Conservation (phyloP, 208 protist genomes). For the Balamuthia mandrillaris region DNA sequence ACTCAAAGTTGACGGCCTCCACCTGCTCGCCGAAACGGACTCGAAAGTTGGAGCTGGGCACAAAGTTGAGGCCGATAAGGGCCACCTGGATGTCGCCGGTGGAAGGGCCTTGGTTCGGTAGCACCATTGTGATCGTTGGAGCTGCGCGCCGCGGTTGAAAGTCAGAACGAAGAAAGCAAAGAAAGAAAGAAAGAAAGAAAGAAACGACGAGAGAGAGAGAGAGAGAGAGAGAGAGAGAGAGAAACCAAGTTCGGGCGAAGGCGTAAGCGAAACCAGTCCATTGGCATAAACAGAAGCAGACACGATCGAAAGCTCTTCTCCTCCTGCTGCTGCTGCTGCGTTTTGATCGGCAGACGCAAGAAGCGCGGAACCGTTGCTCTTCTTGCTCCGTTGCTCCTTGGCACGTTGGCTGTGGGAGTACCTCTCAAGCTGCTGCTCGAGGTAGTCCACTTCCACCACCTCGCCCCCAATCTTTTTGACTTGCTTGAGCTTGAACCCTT, state of each 20-base stretch:
- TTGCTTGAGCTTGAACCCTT: slow-evolving; percentile 1
- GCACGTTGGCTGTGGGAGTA: background rate
- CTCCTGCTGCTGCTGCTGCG: background rate
- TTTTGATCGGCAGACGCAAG: background rate
- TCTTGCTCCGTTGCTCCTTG: no score
- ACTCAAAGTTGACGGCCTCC: slow-evolving; percentile 46
- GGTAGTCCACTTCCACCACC: background rate
- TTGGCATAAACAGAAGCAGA: background rate
- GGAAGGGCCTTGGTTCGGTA: slow-evolving; percentile 17
- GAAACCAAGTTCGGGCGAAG: background rate
- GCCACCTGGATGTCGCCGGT: slow-evolving; percentile 51
- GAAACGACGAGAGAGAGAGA: background rate
- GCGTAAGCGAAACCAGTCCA: no score
- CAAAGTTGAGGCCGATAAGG: slow-evolving; percentile 55
- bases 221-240: background rate
- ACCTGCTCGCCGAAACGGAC: slow-evolving; percentile 40
- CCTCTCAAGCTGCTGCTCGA: background rate
- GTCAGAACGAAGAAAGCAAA: background rate
- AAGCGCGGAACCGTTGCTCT: background rate
- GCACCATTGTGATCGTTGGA: background rate
- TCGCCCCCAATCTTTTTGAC: background rate
- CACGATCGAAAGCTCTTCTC: background rate
- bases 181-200: background rate
- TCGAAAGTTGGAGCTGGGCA: slow-evolving; percentile 45
- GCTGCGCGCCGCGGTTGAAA: background rate